Evolutionary conservation across 139 green algal genomes (phyloP).

Genomic region (Chlorella vulgaris): DNA sequence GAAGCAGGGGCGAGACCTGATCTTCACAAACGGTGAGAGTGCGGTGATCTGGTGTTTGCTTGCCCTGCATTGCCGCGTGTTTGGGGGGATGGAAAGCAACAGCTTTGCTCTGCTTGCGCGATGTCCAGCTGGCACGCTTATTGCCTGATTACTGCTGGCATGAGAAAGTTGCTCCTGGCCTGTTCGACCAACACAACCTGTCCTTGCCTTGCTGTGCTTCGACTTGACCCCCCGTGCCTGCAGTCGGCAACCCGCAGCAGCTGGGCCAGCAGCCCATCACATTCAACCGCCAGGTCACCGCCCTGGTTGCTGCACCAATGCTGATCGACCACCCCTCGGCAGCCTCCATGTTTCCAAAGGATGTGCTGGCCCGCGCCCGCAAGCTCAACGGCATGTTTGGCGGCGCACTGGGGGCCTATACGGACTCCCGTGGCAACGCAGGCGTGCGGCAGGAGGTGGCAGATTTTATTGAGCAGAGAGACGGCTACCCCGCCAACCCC

Average conservation of each 20-base stretch:
- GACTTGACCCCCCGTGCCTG: constrained; percentile 3
- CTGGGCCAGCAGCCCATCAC: constrained; percentile 89
- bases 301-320: constrained; percentile 81
- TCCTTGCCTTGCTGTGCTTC: not conserved
- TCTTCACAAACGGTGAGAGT: constrained; percentile 94
- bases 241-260: constrained; percentile 94
- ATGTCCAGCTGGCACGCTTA: no score
- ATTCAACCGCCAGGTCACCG: constrained; percentile 88
- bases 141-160: no score
- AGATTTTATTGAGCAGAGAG: constrained; percentile 70
- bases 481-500: constrained; percentile 70
- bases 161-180: no score
- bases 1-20: constrained; percentile 86
- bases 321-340: constrained; percentile 75
- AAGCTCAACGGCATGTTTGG: constrained; percentile 72
- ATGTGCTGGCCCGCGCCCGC: constrained; percentile 80
- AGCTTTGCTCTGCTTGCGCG: no score
- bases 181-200: no score
- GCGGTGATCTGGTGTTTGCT: no score
- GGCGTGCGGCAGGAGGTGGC: constrained; percentile 76
- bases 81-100: no score
- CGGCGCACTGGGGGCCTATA: constrained; percentile 90
- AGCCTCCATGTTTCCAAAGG: constrained; percentile 75
- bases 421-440: constrained; percentile 71
- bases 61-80: no score